Base-by-base conservation (phyloP, 805 yeast genomes). In the Monosporozyma unispora region DNA sequence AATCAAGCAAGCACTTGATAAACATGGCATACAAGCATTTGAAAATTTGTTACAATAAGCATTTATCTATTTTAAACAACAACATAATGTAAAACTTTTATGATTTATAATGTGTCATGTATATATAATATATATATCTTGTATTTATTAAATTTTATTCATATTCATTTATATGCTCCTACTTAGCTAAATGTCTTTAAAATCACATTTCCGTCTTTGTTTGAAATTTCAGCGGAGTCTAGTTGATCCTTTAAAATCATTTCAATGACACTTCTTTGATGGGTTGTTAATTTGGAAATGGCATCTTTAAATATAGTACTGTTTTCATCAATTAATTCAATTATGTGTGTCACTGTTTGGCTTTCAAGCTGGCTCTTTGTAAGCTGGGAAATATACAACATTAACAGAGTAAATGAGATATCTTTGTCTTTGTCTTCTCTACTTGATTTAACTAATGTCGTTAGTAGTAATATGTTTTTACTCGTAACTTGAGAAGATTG, bases 191-290 rank as follows among this genome's bases (percentile, higher is more conserved):
- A 44, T 4, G 46, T 12, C 22, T 44, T 44, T 11, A 44, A 10
- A n/a, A 7, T 10, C 8, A 44, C 27, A 12, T 44, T 23, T 19
- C 42, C 42, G 2, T 29, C 38, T 18, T 44, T 28, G 10, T 4
- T 29, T 3, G 46, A 19, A 14, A 16, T 33, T 4, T 3, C 21
- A 9, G 33, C 4, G 4, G 23, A 29, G 10, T 25, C n/a, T 10
- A 44, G 16, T 19, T 44, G 39, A 7, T 80, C 76, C 2, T 84
- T 63, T 27, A 79, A 59, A 9, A 44, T 5, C 3, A 12, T 18
- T 14, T 44, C 46, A 6, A 44, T 21, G 9, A 6, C n/a, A 10
- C 11, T 7, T 14, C 14, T 29, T 44, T 44, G 46, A 12, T 16
- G 21, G 12, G 2, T 14, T n/a, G 39, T 29, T n/a, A 44, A 21